Conservation (phyloP, 2,329 filamentous ascomycete genomes). For the Paramyrothecium sp. region DNA sequence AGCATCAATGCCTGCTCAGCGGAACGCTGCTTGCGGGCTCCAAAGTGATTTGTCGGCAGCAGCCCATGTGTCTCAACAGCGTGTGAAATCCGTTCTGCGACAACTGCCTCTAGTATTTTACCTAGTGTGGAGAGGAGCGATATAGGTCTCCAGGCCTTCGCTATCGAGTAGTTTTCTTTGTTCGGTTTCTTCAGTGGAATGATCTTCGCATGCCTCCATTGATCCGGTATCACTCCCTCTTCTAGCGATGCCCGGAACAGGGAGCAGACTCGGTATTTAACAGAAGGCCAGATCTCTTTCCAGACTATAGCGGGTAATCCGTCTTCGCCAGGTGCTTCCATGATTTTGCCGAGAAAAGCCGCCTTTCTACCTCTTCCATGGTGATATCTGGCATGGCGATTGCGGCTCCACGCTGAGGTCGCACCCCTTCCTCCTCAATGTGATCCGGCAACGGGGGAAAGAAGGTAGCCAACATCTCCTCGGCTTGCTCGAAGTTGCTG, state of each 20-base stretch:
- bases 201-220: slow-evolving; percentile 18
- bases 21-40: too few species aligned
- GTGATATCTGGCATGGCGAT: too few species aligned
- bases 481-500: slow-evolving; percentile 10
- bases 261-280: slow-evolving; percentile 5
- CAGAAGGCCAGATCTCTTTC: slow-evolving; percentile 5
- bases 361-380: slow-evolving; percentile 14
- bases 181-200: slow-evolving; percentile 23
- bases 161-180: too few species aligned
- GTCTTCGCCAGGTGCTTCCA: slow-evolving; percentile 16
- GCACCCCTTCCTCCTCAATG: too few species aligned
- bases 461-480: slow-evolving; percentile 16
- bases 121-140: slow-evolving; percentile 19
- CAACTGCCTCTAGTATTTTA: slow-evolving; percentile 12
- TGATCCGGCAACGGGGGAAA: too few species aligned
- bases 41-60: slow-evolving; percentile 8
- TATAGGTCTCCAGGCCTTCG: too few species aligned
- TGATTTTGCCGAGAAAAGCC: slow-evolving; percentile 13
- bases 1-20: too few species aligned
- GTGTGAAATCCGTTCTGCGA: slow-evolving; percentile 12
- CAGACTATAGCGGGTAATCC: slow-evolving; percentile 5
- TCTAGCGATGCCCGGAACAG: slow-evolving; percentile 9
- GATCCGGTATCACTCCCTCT: slow-evolving; percentile 5
- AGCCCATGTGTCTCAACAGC: slow-evolving; percentile 6
- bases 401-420: too few species aligned